Evolutionary conservation across 169 alveolate species (phyloP).

Genomic region (Plasmodium malariae): DNA sequence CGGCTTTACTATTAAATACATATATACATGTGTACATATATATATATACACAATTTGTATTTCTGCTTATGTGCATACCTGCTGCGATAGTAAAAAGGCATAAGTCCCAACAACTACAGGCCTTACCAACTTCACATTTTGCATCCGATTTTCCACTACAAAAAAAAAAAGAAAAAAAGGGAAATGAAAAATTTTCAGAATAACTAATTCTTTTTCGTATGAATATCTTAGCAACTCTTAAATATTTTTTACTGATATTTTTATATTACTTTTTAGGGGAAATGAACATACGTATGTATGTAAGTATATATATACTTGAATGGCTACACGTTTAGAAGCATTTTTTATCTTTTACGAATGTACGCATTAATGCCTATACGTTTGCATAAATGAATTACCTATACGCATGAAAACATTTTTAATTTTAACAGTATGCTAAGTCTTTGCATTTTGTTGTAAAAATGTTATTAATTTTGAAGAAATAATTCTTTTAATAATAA

Average conservation of each 20-base stretch:
- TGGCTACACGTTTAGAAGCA: too few relatives aligned
- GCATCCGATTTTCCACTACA: conserved; percentile 78
- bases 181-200: too few relatives aligned
- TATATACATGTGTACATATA: background rate
- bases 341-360: too few relatives aligned
- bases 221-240: background rate
- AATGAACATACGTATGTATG: background rate
- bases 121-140: conserved; percentile 79
- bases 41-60: conserved; percentile 10
- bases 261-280: conserved; percentile 13
- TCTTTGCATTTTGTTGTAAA: too few relatives aligned
- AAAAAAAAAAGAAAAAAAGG: background rate
- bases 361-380: too few relatives aligned
- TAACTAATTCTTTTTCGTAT: too few relatives aligned
- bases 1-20: background rate
- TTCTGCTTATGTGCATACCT: background rate
- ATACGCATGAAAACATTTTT: too few relatives aligned
- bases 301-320: background rate
- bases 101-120: conserved; percentile 83
- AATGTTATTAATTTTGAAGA: too few relatives aligned
- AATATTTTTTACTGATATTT: background rate
- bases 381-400: too few relatives aligned
- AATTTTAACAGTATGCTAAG: too few relatives aligned
- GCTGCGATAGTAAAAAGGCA: conserved; percentile 80
- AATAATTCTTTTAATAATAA: too few relatives aligned